These are phyloP conservation scores for Annulohypoxylon truncatum DNA, from an alignment of 2,329 filamentous ascomycete species.

Conservation along the genomic window DNA sequence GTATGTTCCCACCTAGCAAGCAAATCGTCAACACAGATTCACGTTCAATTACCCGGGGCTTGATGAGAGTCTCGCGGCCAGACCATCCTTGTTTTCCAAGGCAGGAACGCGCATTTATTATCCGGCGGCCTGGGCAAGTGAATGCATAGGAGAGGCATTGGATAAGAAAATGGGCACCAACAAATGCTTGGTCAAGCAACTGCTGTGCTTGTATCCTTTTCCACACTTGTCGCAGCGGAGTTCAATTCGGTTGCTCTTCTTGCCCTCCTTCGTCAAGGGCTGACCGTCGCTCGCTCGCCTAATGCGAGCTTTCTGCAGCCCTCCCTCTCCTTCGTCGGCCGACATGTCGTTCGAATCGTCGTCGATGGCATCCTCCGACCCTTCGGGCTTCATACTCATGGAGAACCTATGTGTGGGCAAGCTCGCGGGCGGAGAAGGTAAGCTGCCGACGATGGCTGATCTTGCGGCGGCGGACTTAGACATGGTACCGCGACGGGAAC, in stretches of 20 bases:
- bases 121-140: constrained; percentile 46
- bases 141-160: constrained; percentile 53
- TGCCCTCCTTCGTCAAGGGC: constrained; percentile 81
- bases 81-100: constrained; percentile 49
- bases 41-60: constrained; percentile 46
- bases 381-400: constrained; percentile 61
- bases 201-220: constrained; percentile 99
- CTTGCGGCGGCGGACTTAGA: constrained; percentile 71
- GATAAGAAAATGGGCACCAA: constrained; percentile 79
- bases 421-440: constrained; percentile 75
- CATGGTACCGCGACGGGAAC: constrained; percentile 73
- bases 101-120: constrained; percentile 38
- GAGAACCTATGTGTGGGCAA: constrained; percentile 69
- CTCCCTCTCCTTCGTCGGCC: constrained; percentile 63
- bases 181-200: constrained; percentile 99
- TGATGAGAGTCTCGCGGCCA: constrained; percentile 45
- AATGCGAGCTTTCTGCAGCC: constrained; percentile 62
- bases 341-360: constrained; percentile 73
- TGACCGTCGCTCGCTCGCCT: constrained; percentile 87
- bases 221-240: constrained; percentile 97
- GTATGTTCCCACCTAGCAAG: constrained; percentile 96
- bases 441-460: constrained; percentile 65
- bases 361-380: constrained; percentile 73
- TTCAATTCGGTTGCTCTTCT: constrained; percentile 83
- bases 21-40: constrained; percentile 52